Evolutionary conservation across 305 asterid species (phyloP), one percentile per base, ranked within the genome.

Genomic region (Fraxinus xanthoxyloides): DNA sequence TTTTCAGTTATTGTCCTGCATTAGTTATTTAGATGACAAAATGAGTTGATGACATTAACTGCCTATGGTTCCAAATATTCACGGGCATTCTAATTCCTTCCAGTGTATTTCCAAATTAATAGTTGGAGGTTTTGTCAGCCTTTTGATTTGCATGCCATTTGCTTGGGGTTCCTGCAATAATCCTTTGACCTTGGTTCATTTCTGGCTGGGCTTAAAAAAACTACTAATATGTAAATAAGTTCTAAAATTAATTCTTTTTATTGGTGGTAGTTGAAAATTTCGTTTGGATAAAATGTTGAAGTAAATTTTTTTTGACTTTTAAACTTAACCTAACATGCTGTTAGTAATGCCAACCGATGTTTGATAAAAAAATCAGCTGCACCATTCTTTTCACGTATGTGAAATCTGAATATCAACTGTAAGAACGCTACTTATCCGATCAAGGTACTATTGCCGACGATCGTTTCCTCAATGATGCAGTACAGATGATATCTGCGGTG

Each of bases 151-250:
- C 43, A 70, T 70, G 67, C 76, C 31, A 32, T 70, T 70, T 6
- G 24, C 40, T 70, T 15, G 76, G 26, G 43, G 19, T 65, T 89
- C 84, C 86, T 88, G 88, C 86, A 97, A 0, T 26, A 98, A 5
- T 51, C 63, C 63, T 51, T 51, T 51, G 63, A n/a, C 63, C 24
- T 51, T 51, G 63, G 63, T n/a, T 3, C 63, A 51, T 51, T 51
- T 51, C 63, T 51, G 24, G 63, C 9, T 51, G 9, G 24, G 24
- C 63, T 51, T 51, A 17, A 51, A 51, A 17, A 51, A 51, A 0
- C 61, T 15, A 51, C 63, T 0, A 17, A 51, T 51, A 51, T 17
- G 2, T 5, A 17, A 13, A 51, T n/a, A 51, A 51, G 9, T 51
- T 51, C 1, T 51, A 51, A 48, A 51, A n/a, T n/a, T n/a, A 17